These are phyloP conservation scores for Pseudonitzschia pungens DNA, from an alignment of 108 stramenopile genomes.

Conservation along the genomic window DNA sequence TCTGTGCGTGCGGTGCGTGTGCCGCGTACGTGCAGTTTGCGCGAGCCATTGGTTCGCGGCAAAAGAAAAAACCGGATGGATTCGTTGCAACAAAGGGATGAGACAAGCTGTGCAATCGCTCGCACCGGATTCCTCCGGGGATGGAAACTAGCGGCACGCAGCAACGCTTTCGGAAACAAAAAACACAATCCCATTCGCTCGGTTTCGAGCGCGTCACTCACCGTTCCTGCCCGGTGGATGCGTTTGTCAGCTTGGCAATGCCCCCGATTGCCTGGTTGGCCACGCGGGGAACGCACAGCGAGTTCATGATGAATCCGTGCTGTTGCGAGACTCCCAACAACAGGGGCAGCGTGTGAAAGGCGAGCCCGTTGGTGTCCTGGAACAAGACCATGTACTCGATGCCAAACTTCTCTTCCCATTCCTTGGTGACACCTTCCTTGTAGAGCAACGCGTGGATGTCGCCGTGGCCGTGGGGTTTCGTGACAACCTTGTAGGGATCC, in stretches of 20 bases:
- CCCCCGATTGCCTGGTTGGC: conserved; percentile 98
- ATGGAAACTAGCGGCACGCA: neutral
- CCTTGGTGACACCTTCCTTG: conserved; percentile 74
- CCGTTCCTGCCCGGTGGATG: conserved; percentile 40
- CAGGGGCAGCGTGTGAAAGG: conserved; percentile 90
- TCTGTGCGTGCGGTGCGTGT: no score
- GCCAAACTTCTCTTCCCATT: conserved; percentile 72
- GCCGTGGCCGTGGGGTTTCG: conserved; percentile 99
- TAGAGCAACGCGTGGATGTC: conserved; percentile 97
- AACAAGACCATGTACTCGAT: conserved; percentile 92
- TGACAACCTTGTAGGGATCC: conserved; percentile 76
- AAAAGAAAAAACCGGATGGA: no score
- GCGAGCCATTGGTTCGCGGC: no score
- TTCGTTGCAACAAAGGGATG: conserved; percentile 15
- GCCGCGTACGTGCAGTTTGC: no score
- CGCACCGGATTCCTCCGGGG: no score
- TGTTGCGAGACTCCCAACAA: conserved; percentile 89
- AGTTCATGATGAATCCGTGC: conserved; percentile 92
- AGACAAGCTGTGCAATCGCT: no score
- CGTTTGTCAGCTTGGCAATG: conserved; percentile 85
- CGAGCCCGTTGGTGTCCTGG: conserved; percentile 98
- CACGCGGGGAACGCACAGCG: conserved; percentile 92
- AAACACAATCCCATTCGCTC: neutral
- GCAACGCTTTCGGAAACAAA: neutral
- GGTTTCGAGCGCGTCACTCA: conserved; percentile 14